Percentiles rank a stretch among this genome's conserved stretches.
Conservation (phyloP, 768 basidiomycete genomes). For the Pleurotus djamor region DNA sequence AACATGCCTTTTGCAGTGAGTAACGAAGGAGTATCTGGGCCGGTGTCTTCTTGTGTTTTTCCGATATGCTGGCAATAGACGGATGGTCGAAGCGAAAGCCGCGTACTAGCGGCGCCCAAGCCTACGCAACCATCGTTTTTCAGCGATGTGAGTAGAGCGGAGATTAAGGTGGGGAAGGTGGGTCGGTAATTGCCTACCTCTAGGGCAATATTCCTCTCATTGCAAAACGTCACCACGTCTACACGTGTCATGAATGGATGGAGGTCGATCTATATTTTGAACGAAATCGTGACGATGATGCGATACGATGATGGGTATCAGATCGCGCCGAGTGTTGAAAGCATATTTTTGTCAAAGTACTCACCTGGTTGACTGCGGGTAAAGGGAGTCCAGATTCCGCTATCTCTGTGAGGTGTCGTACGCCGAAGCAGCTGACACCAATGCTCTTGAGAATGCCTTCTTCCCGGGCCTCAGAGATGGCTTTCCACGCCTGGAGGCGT, state of each 20-base stretch:
- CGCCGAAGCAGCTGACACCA: slow-evolving; percentile 64
- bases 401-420: slow-evolving; percentile 57
- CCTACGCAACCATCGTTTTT: slow-evolving; percentile 29
- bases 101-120: slow-evolving; percentile 73
- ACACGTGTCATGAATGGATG: slow-evolving; percentile 72
- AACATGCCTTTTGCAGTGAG: slow-evolving; percentile 69
- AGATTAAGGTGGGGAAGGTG: neutral
- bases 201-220: slow-evolving; percentile 53
- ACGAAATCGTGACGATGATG: too few relatives aligned
- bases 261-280: slow-evolving; percentile 38
- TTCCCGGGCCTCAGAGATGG: slow-evolving; percentile 61
- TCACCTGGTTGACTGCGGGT: slow-evolving; percentile 62
- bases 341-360: slow-evolving; percentile 6
- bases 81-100: slow-evolving; percentile 65
- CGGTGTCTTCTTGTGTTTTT: slow-evolving; percentile 55
- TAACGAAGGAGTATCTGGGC: slow-evolving; percentile 69
- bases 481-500: slow-evolving; percentile 63
- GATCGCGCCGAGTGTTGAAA: slow-evolving; percentile 2
- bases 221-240: slow-evolving; percentile 60
- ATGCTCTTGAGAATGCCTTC: slow-evolving; percentile 57
- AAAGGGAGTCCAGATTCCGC: slow-evolving; percentile 40
- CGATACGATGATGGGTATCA: neutral
- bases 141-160: neutral
- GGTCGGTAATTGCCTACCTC: slow-evolving; percentile 41
- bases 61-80: slow-evolving; percentile 39